These are phyloP conservation scores for Curvularia hawaiiensis DNA, from an alignment of 2,329 filamentous ascomycete genomes.

Conservation along the genomic window DNA sequence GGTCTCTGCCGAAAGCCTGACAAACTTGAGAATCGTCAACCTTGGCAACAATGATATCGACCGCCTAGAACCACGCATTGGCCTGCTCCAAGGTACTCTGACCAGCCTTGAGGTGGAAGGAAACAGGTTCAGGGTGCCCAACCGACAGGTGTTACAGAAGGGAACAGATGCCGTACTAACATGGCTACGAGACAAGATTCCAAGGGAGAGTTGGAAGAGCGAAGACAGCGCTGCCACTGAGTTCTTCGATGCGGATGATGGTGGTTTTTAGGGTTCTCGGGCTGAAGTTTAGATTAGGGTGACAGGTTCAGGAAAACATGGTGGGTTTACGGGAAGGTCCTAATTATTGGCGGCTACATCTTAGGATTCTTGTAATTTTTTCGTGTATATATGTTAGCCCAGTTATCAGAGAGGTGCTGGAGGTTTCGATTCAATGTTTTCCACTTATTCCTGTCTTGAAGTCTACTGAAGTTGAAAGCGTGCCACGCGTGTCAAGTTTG, in stretches of 20 bases:
- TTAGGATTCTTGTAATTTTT: conserved; percentile 13
- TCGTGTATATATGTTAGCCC: conserved; percentile 13
- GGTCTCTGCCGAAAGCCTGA: conserved; percentile 73
- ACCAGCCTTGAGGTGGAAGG: conserved; percentile 78
- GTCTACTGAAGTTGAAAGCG: not conserved
- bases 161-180: conserved; percentile 84
- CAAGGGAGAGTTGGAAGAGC: conserved; percentile 45
- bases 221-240: conserved; percentile 29
- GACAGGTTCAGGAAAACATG: not conserved
- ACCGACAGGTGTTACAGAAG: conserved; percentile 81
- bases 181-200: conserved; percentile 80
- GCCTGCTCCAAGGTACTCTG: conserved; percentile 70
- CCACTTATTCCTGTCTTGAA: not conserved
- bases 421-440: not conserved
- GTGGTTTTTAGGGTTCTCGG: conserved; percentile 13
- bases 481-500: not conserved
- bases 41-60: conserved; percentile 85
- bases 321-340: not conserved
- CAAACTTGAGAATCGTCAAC: conserved; percentile 76
- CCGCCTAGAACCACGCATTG: conserved; percentile 79
- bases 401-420: not conserved
- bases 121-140: conserved; percentile 86
- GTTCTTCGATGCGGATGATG: conserved; percentile 29
- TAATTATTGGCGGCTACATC: not conserved
- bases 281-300: not conserved